A percentile compares a stretch with the other conserved stretches of the same genome.
phyloP scores from a whole-genome alignment of 2,329 filamentous ascomycete species.

The Talaromyces sp. region DNA sequence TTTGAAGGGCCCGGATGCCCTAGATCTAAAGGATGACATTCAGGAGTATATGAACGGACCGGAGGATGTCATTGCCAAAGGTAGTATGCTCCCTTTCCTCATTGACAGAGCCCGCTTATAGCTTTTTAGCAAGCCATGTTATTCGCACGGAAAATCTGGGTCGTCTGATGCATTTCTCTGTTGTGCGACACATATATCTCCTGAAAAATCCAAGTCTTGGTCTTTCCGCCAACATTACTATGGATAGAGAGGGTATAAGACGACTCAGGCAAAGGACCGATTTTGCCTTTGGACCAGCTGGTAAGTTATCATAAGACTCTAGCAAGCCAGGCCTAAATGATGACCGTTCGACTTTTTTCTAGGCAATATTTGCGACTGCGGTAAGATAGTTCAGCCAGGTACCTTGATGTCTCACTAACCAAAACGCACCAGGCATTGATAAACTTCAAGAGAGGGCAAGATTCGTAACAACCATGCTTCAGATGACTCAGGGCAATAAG shows the following conservation, averaged over 20 bases:
- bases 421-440: background rate
- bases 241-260: slow-evolving; percentile 8
- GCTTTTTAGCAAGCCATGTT: slow-evolving; percentile 4
- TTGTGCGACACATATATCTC: slow-evolving; percentile 7
- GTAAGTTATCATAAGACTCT: slow-evolving; percentile 5
- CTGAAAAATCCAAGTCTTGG: slow-evolving; percentile 9
- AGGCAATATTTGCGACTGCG: slow-evolving; percentile 19
- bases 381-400: slow-evolving; percentile 12
- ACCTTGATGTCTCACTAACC: background rate
- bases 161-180: slow-evolving; percentile 10
- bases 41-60: slow-evolving; percentile 13
- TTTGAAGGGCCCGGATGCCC: background rate
- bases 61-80: slow-evolving; percentile 18
- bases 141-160: slow-evolving; percentile 10
- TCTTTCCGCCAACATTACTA: slow-evolving; percentile 3
- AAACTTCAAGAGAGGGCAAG: background rate
- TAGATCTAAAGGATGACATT: background rate
- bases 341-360: background rate
- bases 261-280: slow-evolving; percentile 4
- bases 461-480: background rate
- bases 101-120: background rate
- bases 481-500: background rate
- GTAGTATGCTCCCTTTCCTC: slow-evolving; percentile 12
- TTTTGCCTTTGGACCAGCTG: slow-evolving; percentile 12
- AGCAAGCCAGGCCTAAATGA: background rate